These are phyloP conservation scores for Alternaria dauci DNA, from an alignment of 2,329 filamentous ascomycete species.

Conservation along the genomic window DNA sequence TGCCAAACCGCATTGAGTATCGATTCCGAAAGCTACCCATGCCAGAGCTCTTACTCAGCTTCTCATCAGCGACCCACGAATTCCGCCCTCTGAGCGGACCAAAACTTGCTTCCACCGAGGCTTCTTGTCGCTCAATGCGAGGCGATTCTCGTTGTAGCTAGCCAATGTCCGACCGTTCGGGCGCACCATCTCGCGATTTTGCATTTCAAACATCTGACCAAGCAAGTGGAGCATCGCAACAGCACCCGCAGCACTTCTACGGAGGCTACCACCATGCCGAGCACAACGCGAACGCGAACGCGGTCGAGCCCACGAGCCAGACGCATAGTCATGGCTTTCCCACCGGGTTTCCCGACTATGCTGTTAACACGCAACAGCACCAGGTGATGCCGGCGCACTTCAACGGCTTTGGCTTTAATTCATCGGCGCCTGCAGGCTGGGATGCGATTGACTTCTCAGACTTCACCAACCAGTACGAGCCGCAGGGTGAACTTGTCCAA, in stretches of 20 bases:
- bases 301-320: constrained; percentile 27
- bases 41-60: constrained; percentile 15
- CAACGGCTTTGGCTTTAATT: constrained; percentile 31
- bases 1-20: not conserved
- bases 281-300: constrained; percentile 36
- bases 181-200: constrained; percentile 37
- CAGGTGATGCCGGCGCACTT: constrained; percentile 30
- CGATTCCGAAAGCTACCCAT: constrained; percentile 5
- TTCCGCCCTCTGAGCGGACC: not conserved
- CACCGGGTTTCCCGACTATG: constrained; percentile 30
- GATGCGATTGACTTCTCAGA: constrained; percentile 48
- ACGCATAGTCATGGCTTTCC: constrained; percentile 26
- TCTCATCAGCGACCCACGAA: constrained; percentile 9
- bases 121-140: constrained; percentile 21
- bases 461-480: constrained; percentile 52
- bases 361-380: constrained; percentile 22
- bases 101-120: constrained; percentile 4
- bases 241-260: constrained; percentile 29
- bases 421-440: constrained; percentile 43
- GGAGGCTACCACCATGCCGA: constrained; percentile 40
- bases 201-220: constrained; percentile 48
- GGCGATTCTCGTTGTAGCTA: constrained; percentile 22
- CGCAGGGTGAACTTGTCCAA: constrained; percentile 56
- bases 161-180: constrained; percentile 43
- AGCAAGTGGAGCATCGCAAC: constrained; percentile 31